Evolutionary conservation across 1,284 basidiomycete genomes (phyloP).

Genomic region (Dichomitus squalens): DNA sequence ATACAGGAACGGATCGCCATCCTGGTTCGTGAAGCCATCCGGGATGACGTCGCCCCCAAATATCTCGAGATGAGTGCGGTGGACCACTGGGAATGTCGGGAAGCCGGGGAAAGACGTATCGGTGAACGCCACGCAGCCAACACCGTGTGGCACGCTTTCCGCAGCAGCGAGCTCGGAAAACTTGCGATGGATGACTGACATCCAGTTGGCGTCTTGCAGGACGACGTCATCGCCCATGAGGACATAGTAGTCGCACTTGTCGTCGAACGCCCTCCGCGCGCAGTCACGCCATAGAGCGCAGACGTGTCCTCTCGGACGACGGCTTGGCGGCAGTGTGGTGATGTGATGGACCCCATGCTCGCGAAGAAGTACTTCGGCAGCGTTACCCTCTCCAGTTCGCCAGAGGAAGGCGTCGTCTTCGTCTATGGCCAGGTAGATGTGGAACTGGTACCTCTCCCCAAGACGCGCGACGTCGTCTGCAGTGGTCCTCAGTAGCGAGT

Average conservation of each 20-base stretch:
- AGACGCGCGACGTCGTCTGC: constrained; percentile 41
- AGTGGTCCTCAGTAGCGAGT: constrained; percentile 48
- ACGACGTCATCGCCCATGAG: constrained; percentile 61
- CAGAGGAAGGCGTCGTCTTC: constrained; percentile 47
- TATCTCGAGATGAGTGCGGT: constrained; percentile 56
- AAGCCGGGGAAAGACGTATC: constrained; percentile 59
- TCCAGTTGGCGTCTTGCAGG: constrained; percentile 54
- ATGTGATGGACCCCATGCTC: constrained; percentile 41
- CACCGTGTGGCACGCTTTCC: constrained; percentile 42
- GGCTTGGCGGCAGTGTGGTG: constrained; percentile 35
- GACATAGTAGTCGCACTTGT: constrained; percentile 51
- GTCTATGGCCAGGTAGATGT: constrained; percentile 58
- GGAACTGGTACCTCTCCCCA: constrained; percentile 37
- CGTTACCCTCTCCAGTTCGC: constrained; percentile 30
- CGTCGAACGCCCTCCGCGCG: constrained; percentile 49
- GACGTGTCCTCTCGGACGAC: constrained; percentile 47
- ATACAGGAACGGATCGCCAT: constrained; percentile 59
- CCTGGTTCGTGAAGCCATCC: constrained; percentile 56
- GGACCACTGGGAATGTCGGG: constrained; percentile 62
- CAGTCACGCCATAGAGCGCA: constrained; percentile 57
- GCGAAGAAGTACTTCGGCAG: constrained; percentile 40
- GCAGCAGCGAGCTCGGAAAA: constrained; percentile 40
- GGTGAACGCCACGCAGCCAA: constrained; percentile 61
- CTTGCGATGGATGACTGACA: constrained; percentile 40
- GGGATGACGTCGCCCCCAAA: constrained; percentile 56